Conservation (phyloP, 768 basidiomycete genomes). For the Hericium rajendrae region DNA sequence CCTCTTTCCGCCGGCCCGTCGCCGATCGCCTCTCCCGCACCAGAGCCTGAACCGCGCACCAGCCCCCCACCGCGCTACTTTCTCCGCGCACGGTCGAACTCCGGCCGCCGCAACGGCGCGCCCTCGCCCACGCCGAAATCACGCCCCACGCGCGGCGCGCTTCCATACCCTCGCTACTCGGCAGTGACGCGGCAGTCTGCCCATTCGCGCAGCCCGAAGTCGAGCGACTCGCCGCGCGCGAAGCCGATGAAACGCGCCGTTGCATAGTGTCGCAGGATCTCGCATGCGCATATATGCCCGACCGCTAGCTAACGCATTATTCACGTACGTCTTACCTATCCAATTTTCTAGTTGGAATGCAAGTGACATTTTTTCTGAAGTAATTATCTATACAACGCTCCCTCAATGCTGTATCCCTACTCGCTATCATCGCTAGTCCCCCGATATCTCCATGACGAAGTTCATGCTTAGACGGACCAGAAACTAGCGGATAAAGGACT, state of each 20-base stretch:
- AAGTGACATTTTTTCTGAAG: no score
- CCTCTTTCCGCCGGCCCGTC: no score
- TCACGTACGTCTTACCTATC: neutral
- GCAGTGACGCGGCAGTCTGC: constrained; percentile 9
- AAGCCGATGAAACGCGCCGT: constrained; percentile 10
- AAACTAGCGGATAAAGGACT: no score
- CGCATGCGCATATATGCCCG: neutral
- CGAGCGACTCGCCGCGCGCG: constrained; percentile 9
- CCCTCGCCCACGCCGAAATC: neutral
- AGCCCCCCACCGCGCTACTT: constrained; percentile 14
- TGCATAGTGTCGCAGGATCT: neutral
- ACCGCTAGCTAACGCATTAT: neutral
- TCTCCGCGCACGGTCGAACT: constrained; percentile 13
- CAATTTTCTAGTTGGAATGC: no score
- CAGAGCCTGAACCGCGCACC: neutral
- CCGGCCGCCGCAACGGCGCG: neutral
- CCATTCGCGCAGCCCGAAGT: constrained; percentile 4
- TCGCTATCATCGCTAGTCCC: neutral
- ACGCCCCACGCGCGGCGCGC: neutral
- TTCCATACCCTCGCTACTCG: constrained; percentile 3
- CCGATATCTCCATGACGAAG: no score
- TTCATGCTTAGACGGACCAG: no score
- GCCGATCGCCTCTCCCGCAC: no score
- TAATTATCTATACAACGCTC: neutral
- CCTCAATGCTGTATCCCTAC: neutral